Conservation (phyloP, 1,284 basidiomycete genomes). For the Leccinum pallidistipes region DNA sequence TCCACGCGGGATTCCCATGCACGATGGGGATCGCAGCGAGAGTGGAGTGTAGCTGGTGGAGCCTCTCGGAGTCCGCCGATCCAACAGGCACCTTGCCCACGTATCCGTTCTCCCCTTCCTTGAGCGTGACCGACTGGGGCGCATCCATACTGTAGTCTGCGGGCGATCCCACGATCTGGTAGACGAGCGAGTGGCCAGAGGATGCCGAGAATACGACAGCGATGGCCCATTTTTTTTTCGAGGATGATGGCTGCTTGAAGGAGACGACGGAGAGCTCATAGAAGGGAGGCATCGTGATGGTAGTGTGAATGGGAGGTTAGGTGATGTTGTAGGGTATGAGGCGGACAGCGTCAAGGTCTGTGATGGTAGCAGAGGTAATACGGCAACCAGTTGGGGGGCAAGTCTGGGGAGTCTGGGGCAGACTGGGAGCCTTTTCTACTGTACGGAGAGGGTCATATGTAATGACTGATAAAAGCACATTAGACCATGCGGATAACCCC, state of each 20-base stretch:
- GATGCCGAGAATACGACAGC: conserved; percentile 31
- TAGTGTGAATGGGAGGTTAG: conserved; percentile 2
- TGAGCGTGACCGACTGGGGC: conserved; percentile 35
- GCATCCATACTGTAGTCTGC: conserved; percentile 33
- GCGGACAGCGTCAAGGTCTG: conserved; percentile 3
- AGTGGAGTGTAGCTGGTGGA: conserved; percentile 30
- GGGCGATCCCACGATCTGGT: conserved; percentile 32
- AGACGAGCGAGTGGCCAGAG: conserved; percentile 32
- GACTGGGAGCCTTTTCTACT: conserved; percentile 23
- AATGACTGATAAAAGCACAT: conserved; percentile 22
- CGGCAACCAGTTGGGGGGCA: background rate
- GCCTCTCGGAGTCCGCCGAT: conserved; percentile 29
- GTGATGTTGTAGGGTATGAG: background rate
- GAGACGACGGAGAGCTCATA: conserved; percentile 34
- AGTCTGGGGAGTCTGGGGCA: conserved; percentile 1
- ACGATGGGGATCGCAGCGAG: conserved; percentile 28
- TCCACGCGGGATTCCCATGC: conserved; percentile 32
- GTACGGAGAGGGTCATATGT: conserved; percentile 7
- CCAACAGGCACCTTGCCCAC: conserved; percentile 24
- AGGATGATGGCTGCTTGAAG: conserved; percentile 23
- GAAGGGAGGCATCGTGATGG: conserved; percentile 31
- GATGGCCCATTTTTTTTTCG: conserved; percentile 29
- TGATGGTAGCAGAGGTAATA: background rate
- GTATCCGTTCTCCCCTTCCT: conserved; percentile 32
- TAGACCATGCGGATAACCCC: conserved; percentile 25